These are phyloP conservation scores for Schoenoplectus triqueter DNA, from an alignment of 202 grass and related monocot species.

Conservation along the genomic window DNA sequence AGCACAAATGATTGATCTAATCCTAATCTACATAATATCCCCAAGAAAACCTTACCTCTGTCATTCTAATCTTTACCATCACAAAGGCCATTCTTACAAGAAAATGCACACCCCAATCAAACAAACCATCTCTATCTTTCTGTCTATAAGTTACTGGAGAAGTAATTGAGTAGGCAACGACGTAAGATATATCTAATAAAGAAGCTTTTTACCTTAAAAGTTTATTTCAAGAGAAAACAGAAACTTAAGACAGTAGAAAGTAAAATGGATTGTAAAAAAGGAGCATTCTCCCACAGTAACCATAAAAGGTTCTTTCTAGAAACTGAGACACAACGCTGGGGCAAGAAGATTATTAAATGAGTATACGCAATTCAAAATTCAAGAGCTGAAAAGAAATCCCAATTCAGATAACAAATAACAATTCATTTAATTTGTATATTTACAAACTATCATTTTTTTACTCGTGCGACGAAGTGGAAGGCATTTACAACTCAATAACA, in stretches of 20 bases:
- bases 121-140: background rate
- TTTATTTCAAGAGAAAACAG: background rate
- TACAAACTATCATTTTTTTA: too few species aligned
- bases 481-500: too few species aligned
- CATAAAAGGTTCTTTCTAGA: too few species aligned
- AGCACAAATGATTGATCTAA: background rate
- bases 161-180: background rate
- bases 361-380: background rate
- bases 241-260: background rate
- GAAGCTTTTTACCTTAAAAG: background rate
- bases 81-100: slow-evolving; percentile 40
- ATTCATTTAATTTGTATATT: background rate
- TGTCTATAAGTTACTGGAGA: background rate
- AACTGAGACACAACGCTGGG: background rate
- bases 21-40: background rate
- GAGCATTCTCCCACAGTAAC: background rate
- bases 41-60: slow-evolving; percentile 5
- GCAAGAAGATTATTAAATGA: background rate
- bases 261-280: background rate
- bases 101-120: slow-evolving; percentile 19
- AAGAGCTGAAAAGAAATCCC: background rate
- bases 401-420: background rate
- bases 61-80: slow-evolving; percentile 17
- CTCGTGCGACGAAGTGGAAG: too few species aligned
- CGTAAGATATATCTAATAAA: slow-evolving; percentile 19